These are phyloP conservation scores for Myxozyma mucilagina DNA, from an alignment of 805 yeast species.

Conservation along the genomic window DNA sequence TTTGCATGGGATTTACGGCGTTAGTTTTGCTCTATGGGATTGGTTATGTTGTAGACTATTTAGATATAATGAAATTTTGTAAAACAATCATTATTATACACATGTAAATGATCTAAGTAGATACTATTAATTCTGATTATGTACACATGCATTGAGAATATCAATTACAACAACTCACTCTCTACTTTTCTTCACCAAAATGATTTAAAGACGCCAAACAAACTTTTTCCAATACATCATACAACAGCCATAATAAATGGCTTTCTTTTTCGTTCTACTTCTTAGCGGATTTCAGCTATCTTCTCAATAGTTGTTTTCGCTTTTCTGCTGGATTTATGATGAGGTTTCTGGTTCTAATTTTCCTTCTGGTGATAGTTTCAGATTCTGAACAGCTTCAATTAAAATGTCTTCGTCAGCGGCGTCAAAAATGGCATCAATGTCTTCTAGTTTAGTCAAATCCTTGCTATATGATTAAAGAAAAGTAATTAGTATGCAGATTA, in stretches of 20 bases:
- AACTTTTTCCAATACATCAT: not conserved
- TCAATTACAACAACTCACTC: not conserved
- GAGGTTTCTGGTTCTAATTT: not conserved
- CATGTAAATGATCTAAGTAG: not conserved
- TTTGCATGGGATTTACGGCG: constrained; percentile 2
- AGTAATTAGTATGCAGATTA: not conserved
- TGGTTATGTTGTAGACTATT: not conserved
- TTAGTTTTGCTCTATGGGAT: not conserved
- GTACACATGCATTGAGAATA: not conserved
- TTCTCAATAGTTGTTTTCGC: not conserved
- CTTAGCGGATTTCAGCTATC: not conserved
- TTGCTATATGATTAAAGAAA: constrained; percentile 9
- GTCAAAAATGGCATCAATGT: constrained; percentile 19
- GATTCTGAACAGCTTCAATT: constrained; percentile 26
- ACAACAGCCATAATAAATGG: not conserved
- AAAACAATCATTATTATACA: not conserved
- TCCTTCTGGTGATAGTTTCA: constrained; percentile 19
- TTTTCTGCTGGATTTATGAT: not conserved
- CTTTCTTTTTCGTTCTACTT: not conserved
- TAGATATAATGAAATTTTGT: not conserved
- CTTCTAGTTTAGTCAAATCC: constrained; percentile 17
- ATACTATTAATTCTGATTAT: not conserved
- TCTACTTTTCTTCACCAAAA: no score
- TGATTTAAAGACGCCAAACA: no score
- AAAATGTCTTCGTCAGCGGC: constrained; percentile 19